Evolutionary conservation across 116 monocot genomes (phyloP), one percentile per base, ranked within the genome.

Genomic region (Papilionanthe hybrid): DNA sequence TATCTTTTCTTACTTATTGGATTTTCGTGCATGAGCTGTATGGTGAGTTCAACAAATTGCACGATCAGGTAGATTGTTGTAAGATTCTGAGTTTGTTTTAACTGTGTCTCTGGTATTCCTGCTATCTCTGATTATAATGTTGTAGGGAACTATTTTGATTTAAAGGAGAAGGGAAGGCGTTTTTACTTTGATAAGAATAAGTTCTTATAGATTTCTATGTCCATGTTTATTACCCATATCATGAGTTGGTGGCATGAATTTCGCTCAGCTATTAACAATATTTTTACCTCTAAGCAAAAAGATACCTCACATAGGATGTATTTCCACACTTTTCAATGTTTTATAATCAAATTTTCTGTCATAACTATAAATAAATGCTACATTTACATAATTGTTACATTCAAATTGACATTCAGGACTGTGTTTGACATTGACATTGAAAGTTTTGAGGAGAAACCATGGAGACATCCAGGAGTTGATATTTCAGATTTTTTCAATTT

Each of bases 391-490:
- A 30, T 69, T 69, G 37, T 69, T 69, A 30, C 37, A 18, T 69
- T 32, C 30, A 69, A 27, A 69, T 69, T 69, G 69, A 5, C 37
- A 30, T 69, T 69, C 79, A 84, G 84, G 84, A 84, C 99, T 42
- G 83, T 95, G 76, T 99, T 99, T 86, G 99, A 99, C 83, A 72
- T 95, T 79, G 95, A 95, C 74, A 93, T 95, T 77, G 99, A 95
- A 72, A 79, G 83, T 78, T 99, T 99, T 85, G 99, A 99, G 78
- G 95, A 99, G 68, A 99, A 95, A 81, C 91, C 93, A 82, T 99
- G 99, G 99, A 95, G 79, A 88, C 72, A 85, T 86, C 91, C 93
- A 75, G 99, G 93, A 77, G 85, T 89, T 78, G 99, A 99, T 86
- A 78, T 93, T 55, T 84, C 95, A 48, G 95, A 93, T 80, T 99